Percentiles rank a stretch among this genome's conserved stretches.
These are phyloP conservation scores for Byssoonygena ceratinophila DNA, from an alignment of 2,329 filamentous ascomycete species.

Conservation along the genomic window DNA sequence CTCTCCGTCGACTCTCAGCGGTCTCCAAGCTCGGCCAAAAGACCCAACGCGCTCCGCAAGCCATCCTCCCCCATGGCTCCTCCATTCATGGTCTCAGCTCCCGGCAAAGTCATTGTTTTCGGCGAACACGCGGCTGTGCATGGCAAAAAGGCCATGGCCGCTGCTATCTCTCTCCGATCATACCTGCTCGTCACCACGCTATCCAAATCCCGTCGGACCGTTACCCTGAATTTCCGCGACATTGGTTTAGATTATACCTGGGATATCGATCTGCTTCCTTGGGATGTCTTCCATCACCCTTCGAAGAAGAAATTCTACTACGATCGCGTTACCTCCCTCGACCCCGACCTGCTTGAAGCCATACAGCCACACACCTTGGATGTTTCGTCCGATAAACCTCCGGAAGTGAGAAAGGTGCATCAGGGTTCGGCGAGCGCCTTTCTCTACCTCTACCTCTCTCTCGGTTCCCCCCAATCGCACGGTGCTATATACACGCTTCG, in stretches of 20 bases:
- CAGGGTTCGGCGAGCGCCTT: constrained; percentile 70
- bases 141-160: constrained; percentile 91
- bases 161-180: constrained; percentile 85
- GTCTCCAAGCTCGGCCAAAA: constrained; percentile 14
- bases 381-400: constrained; percentile 57
- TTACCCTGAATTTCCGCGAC: constrained; percentile 82
- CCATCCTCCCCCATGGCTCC: constrained; percentile 57
- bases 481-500: constrained; percentile 73
- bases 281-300: constrained; percentile 67
- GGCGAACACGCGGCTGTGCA: constrained; percentile 98
- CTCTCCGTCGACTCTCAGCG: constrained; percentile 15
- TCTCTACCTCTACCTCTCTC: constrained; percentile 73
- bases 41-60: constrained; percentile 26
- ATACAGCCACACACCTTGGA: constrained; percentile 66
- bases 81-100: constrained; percentile 94
- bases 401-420: constrained; percentile 72
- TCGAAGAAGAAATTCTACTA: constrained; percentile 93
- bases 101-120: constrained; percentile 96
- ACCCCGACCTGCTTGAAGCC: constrained; percentile 68
- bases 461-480: constrained; percentile 62
- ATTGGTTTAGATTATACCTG: constrained; percentile 83
- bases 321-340: constrained; percentile 72
- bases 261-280: constrained; percentile 87
- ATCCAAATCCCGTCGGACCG: constrained; percentile 79
- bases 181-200: constrained; percentile 93